Conservation (phyloP, 2,329 filamentous ascomycete species). For the Xylogone sp. region DNA sequence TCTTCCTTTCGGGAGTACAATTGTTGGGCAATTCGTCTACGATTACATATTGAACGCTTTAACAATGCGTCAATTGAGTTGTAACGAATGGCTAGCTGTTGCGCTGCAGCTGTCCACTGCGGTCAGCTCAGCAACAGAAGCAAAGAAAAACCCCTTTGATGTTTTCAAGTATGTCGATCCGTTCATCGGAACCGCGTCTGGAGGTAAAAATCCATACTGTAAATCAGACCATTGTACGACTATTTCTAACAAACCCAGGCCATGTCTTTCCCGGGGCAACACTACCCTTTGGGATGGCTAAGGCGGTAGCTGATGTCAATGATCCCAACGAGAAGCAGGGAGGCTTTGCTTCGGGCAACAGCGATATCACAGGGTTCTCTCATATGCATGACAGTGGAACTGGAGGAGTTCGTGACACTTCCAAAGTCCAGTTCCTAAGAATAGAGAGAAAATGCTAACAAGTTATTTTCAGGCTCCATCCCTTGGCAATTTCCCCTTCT, state of each 20-base stretch:
- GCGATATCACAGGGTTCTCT: constrained; percentile 26
- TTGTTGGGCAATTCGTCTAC: neutral
- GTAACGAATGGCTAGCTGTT: neutral
- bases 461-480: constrained; percentile 42
- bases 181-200: constrained; percentile 51
- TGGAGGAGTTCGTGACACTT: constrained; percentile 27
- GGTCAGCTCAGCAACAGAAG: neutral
- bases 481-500: constrained; percentile 70
- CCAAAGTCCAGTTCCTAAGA: neutral
- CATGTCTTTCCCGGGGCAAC: constrained; percentile 56
- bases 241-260: constrained; percentile 10
- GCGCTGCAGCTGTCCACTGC: neutral
- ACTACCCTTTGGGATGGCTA: constrained; percentile 43
- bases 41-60: neutral
- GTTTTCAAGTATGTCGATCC: constrained; percentile 42
- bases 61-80: neutral
- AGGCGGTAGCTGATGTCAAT: constrained; percentile 51
- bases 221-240: neutral
- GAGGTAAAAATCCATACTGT: constrained; percentile 31
- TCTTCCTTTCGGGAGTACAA: neutral
- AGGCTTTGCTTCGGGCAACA: constrained; percentile 49
- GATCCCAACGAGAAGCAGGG: constrained; percentile 48
- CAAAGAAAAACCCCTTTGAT: constrained; percentile 21
- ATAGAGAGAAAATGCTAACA: neutral
- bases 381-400: constrained; percentile 42